Evolutionary conservation across 352 stramenopile species (phyloP), one percentile per base, ranked within the genome.

Genomic region (Globisporangium parvum): DNA sequence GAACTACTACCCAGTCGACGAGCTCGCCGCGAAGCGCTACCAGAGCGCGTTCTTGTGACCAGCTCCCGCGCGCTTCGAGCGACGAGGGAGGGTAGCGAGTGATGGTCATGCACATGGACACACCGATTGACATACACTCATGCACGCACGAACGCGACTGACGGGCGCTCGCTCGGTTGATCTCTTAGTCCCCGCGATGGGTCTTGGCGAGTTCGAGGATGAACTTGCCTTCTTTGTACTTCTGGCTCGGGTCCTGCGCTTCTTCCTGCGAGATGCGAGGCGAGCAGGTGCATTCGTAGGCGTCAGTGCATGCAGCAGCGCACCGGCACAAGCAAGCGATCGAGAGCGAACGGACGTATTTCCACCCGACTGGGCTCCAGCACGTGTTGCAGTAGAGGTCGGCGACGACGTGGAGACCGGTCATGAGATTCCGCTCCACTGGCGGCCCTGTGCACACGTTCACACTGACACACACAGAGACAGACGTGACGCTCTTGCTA

Each of bases 151-250:
- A 14, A 44, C 9, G 6, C 6, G 46, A n/a, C 48, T n/a, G 6
- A 18, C 10, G 8, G 23, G 2, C 3, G 11, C 2, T 45, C 18
- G n/a, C 15, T 45, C 39, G 39, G 14, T 41, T 18, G 37, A 15
- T 41, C 18, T 31, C n/a, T 66, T 21, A 69, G 39, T 69, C 62
- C 15, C 54, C 21, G 52, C 79, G 75, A 48, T 82, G 62, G 46
- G 80, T 90, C 70, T 97, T 91, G 62, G 96, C 94, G 61, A 98
- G 92, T 69, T 98, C 93, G 57, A 98, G 87, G 67, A 98, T 97
- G 72, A 93, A 98, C 62, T 98, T 98, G 58, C 93, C 93, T 71
- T 97, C 92, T 68, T 98, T 98, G 78, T 98, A 98, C 67, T 97
- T 97, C 70, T 98, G 87, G 63, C 71, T 91, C 42, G 80, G 69